A percentile compares a stretch with the other conserved stretches of the same genome.
These are phyloP conservation scores for Plasmodium sp. DNA, from an alignment of 169 alveolate species.

Conservation along the genomic window DNA sequence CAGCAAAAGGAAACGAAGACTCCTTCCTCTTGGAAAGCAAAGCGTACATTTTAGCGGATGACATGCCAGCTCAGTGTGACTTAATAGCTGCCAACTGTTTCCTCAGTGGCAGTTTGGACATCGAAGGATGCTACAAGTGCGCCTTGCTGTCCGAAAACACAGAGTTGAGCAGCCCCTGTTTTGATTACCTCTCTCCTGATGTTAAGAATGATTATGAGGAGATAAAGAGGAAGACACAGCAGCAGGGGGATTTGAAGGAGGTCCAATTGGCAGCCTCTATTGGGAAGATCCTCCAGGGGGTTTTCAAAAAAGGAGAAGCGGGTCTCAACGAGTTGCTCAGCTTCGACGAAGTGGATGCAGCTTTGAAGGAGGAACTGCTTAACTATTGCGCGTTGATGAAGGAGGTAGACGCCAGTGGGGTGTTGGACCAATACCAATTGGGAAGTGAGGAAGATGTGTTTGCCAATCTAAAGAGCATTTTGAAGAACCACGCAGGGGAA, in stretches of 20 bases:
- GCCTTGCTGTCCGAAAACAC: neutral
- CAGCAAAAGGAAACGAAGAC: neutral
- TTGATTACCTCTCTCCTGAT: neutral
- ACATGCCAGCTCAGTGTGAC: neutral
- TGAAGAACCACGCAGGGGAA: neutral
- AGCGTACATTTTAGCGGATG: neutral
- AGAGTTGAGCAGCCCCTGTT: neutral
- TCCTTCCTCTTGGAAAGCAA: conserved; percentile 4
- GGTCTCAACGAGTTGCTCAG: neutral
- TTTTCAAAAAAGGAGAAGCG: neutral
- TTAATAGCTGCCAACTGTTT: neutral
- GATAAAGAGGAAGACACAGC: neutral
- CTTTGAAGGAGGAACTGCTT: neutral
- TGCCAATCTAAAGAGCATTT: neutral
- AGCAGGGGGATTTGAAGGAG: neutral
- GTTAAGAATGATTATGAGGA: neutral
- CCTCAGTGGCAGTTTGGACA: neutral
- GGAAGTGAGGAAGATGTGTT: neutral
- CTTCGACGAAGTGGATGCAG: neutral
- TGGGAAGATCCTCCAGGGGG: neutral
- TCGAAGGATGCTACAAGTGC: neutral
- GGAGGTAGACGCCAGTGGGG: conserved; percentile 5
- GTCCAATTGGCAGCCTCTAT: neutral
- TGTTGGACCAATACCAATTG: neutral
- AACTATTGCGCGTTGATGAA: neutral